Evolutionary conservation across 768 basidiomycete species (phyloP), one percentile per base, ranked within the genome.

Genomic region (Boletus rex-veris): DNA sequence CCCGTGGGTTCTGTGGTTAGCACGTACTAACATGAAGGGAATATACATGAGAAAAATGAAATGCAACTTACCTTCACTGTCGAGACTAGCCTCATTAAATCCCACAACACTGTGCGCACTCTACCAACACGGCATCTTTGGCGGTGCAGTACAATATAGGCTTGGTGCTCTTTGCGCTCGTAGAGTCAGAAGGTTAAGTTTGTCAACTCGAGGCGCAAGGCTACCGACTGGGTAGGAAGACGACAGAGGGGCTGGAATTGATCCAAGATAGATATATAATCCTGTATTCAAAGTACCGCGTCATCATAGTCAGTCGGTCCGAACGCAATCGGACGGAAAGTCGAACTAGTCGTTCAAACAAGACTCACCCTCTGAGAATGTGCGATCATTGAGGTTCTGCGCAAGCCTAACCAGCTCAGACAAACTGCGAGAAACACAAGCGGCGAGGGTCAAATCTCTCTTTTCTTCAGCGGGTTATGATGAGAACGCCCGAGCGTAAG

Each of bases 361-460:
- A 21, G 21, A 21, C 21, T 21, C 21, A 3, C 82, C 82, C 15
- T 67, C 67, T 51, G 81, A 58, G 57, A 86, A 85, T 0, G 57
- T 2, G 53, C 64, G n/a, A 47, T 57, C 58, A 74, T 77, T 30
- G 52, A 48, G 55, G 74, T 28, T 46, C 59, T 78, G 74, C 0
- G 76, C 75, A 40, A 70, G 58, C 4, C 54, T 59, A n/a, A 83
- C 66, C 2, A 87, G 54, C 16, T 74, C 72, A 7, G 70, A 69
- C 52, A 81, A 82, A 1, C 74, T 67, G 1, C 66, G 56, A 14
- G 81, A 74, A 4, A 87, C 72, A 21, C 67, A 62, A 0, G 73
- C 67, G 2, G 70, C 70, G 7, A 54, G 24, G 7, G 18, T 37
- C 12, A 19, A 19, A 40, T 72, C 72, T 31, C 69, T 67, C 48